phyloP scores from a whole-genome alignment of 768 basidiomycete genomes.

The Phanerodontia chrysosporium region DNA sequence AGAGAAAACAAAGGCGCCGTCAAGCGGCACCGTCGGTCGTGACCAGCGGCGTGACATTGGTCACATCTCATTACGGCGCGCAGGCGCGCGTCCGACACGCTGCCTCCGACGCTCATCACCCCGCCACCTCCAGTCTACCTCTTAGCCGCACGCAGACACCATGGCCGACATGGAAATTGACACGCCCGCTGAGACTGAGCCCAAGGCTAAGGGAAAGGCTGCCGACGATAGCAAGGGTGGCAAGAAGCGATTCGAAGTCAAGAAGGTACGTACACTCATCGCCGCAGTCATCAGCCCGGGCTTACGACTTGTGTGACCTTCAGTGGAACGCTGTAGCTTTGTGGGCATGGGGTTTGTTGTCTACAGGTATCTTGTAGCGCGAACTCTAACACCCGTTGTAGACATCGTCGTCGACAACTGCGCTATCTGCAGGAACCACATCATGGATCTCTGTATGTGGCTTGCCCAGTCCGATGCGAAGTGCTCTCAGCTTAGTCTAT shows the following conservation, averaged over 20 bases:
- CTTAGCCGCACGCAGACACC: slow-evolving; percentile 6
- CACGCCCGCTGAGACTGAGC: slow-evolving; percentile 33
- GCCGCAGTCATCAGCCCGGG: neutral
- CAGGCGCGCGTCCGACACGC: slow-evolving; percentile 10
- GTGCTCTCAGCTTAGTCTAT: neutral
- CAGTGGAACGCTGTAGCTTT: slow-evolving; percentile 99
- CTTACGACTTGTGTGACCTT: neutral
- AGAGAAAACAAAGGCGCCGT: neutral
- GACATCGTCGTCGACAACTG: slow-evolving; percentile 99
- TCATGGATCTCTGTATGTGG: slow-evolving; percentile 93
- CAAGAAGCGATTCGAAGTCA: slow-evolving; percentile 94
- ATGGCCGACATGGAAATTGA: slow-evolving; percentile 79
- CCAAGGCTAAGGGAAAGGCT: slow-evolving; percentile 33
- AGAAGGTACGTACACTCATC: slow-evolving; percentile 73
- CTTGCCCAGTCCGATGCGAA: slow-evolving; percentile 29
- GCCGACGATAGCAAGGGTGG: slow-evolving; percentile 58
- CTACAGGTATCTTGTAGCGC: neutral
- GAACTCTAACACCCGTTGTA: slow-evolving; percentile 27
- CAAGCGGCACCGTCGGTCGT: neutral
- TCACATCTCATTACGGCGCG: neutral
- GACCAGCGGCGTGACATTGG: neutral
- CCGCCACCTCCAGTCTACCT: slow-evolving; percentile 2
- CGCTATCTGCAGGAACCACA: slow-evolving; percentile 99
- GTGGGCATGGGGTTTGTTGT: slow-evolving; percentile 90
- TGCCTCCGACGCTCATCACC: neutral